Conservation (phyloP, 805 yeast genomes). For the Wickerhamomyces chambardii region DNA sequence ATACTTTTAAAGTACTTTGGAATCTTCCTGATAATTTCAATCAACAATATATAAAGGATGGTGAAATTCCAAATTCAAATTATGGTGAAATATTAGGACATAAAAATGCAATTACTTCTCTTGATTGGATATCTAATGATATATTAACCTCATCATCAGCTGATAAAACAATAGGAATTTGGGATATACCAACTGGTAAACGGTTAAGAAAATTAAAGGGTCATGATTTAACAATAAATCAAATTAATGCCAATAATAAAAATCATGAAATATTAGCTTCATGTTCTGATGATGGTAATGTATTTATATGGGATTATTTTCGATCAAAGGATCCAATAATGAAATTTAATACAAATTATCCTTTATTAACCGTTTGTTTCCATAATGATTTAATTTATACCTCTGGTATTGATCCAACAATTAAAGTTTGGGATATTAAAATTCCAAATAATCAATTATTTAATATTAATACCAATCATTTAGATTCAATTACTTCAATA, state of each 20-base stretch:
- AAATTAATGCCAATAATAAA: slow-evolving; percentile 29
- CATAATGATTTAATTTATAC: slow-evolving; percentile 38
- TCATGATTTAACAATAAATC: slow-evolving; percentile 46
- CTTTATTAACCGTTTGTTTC: slow-evolving; percentile 44
- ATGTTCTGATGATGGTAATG: slow-evolving; percentile 59
- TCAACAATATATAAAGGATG: slow-evolving; percentile 26
- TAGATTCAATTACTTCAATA: slow-evolving; percentile 49
- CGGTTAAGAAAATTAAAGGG: slow-evolving; percentile 45
- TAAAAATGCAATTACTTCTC: slow-evolving; percentile 53
- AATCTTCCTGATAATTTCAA: slow-evolving; percentile 13
- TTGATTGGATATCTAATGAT: slow-evolving; percentile 44
- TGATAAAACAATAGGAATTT: slow-evolving; percentile 49
- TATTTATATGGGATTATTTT: slow-evolving; percentile 52
- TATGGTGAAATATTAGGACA: slow-evolving; percentile 44
- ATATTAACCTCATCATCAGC: slow-evolving; percentile 45
- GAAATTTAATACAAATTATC: slow-evolving; percentile 39
- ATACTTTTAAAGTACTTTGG: slow-evolving; percentile 13
- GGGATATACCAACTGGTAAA: slow-evolving; percentile 52
- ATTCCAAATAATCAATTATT: slow-evolving; percentile 31
- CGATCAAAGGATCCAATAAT: slow-evolving; percentile 37
- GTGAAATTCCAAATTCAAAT: slow-evolving; percentile 27
- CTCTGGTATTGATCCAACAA: slow-evolving; percentile 61
- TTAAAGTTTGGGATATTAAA: slow-evolving; percentile 52
- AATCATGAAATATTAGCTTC: slow-evolving; percentile 28
- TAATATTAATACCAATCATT: slow-evolving; percentile 32